phyloP scores from a whole-genome alignment of 345 rosid genomes.

The Kernera saxatilis region DNA sequence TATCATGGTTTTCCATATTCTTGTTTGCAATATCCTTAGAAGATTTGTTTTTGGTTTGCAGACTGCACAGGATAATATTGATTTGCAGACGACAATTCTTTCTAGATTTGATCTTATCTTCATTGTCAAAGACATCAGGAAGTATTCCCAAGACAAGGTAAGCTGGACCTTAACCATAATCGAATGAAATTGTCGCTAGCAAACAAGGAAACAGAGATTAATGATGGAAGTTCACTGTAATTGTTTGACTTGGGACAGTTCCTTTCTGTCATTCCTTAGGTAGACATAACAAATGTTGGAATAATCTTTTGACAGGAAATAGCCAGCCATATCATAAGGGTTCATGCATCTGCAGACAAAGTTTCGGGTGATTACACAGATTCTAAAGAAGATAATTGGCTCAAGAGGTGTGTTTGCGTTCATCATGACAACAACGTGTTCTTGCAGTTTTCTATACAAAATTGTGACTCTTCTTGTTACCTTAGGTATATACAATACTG shows the following conservation, averaged over 20 bases:
- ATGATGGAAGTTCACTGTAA: background rate
- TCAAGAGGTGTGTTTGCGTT: slow-evolving; percentile 55
- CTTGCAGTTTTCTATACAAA: background rate
- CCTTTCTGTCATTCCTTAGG: background rate
- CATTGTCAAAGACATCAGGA: slow-evolving; percentile 88
- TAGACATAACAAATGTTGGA: slow-evolving; percentile 5
- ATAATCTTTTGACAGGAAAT: slow-evolving; percentile 51
- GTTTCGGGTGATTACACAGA: slow-evolving; percentile 41
- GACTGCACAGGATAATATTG: slow-evolving; percentile 92
- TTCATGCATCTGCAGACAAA: slow-evolving; percentile 86
- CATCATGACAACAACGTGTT: background rate
- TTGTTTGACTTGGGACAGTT: background rate
- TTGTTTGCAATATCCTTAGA: background rate
- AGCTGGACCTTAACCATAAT: background rate
- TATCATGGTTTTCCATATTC: background rate
- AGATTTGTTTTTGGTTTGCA: background rate
- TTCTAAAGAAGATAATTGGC: slow-evolving; percentile 89
- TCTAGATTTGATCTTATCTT: slow-evolving; percentile 95
- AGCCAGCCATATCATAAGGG: slow-evolving; percentile 88
- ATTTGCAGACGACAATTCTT: slow-evolving; percentile 91
- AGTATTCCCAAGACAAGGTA: slow-evolving; percentile 87
- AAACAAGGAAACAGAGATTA: background rate
- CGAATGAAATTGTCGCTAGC: background rate
- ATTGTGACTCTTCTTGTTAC: slow-evolving; percentile 7
- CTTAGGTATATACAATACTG: slow-evolving; percentile 82